Conservation (phyloP, 2,329 filamentous ascomycete genomes). For the Diatrype stigma region DNA sequence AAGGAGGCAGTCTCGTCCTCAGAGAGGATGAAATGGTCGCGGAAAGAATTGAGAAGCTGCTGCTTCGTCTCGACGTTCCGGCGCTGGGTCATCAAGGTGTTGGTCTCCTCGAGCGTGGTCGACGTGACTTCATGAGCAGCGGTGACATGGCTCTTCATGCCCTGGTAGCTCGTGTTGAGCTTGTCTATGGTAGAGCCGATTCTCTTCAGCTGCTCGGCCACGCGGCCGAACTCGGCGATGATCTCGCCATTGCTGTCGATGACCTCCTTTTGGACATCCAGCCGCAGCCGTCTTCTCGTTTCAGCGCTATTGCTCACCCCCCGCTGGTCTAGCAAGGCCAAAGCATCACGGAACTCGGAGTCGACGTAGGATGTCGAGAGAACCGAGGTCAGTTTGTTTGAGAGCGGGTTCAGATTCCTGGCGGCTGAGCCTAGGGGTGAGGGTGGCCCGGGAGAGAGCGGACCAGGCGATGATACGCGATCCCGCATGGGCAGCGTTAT, state of each 20-base stretch:
- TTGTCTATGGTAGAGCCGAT: conserved; percentile 75
- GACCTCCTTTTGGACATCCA: conserved; percentile 86
- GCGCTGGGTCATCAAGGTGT: conserved; percentile 67
- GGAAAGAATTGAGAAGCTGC: conserved; percentile 71
- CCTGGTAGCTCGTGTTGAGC: conserved; percentile 73
- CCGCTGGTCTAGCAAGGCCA: conserved; percentile 72
- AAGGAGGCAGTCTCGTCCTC: conserved; percentile 74
- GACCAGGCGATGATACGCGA: conserved; percentile 17
- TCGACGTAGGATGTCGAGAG: conserved; percentile 92
- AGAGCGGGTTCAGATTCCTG: conserved; percentile 60
- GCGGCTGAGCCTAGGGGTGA: conserved; percentile 26
- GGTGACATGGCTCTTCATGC: conserved; percentile 74
- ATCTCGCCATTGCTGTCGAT: conserved; percentile 90
- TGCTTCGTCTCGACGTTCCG: conserved; percentile 76
- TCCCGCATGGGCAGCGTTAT: conserved; percentile 24
- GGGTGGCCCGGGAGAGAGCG: conserved; percentile 28
- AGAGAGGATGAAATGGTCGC: conserved; percentile 76
- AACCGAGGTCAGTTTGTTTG: conserved; percentile 77
- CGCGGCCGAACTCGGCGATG: conserved; percentile 79
- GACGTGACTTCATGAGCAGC: conserved; percentile 71
- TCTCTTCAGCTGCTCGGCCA: conserved; percentile 86
- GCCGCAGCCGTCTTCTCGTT: conserved; percentile 70
- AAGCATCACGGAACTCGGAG: conserved; percentile 80
- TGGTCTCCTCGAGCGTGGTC: conserved; percentile 73
- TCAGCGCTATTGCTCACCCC: conserved; percentile 70